Conservation (phyloP, 2,329 filamentous ascomycete genomes). For the Tolypocladium guangdongense region DNA sequence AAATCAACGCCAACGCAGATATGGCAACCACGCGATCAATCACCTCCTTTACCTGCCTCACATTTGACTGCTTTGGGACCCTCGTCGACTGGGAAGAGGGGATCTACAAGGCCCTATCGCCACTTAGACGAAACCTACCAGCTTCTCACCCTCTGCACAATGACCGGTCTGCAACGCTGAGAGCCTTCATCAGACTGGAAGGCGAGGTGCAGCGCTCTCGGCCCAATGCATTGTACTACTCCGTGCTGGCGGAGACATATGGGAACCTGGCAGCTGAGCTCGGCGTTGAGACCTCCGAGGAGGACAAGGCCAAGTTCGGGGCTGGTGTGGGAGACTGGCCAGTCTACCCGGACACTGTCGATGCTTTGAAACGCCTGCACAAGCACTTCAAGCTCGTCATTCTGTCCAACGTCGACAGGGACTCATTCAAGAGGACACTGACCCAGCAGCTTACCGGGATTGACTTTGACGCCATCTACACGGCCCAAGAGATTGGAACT, state of each 20-base stretch:
- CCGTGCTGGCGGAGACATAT: constrained; percentile 32
- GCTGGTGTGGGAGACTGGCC: constrained; percentile 40
- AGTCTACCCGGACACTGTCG: constrained; percentile 46
- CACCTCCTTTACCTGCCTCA: constrained; percentile 33
- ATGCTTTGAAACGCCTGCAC: constrained; percentile 36
- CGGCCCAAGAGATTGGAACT: constrained; percentile 57
- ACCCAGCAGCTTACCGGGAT: constrained; percentile 32
- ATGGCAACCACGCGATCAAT: constrained; percentile 9
- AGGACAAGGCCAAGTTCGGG: constrained; percentile 21
- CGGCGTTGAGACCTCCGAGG: constrained; percentile 18
- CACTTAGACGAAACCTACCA: constrained; percentile 32
- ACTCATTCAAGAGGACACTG: constrained; percentile 14
- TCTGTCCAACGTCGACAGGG: constrained; percentile 47
- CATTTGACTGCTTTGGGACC: constrained; percentile 73
- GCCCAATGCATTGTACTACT: constrained; percentile 25
- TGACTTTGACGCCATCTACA: constrained; percentile 51
- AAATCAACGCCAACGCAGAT: neutral
- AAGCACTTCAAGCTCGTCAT: constrained; percentile 47
- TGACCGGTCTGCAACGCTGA: constrained; percentile 27
- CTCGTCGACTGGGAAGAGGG: constrained; percentile 70
- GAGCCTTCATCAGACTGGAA: constrained; percentile 37
- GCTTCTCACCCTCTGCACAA: constrained; percentile 23
- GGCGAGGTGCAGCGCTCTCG: constrained; percentile 47
- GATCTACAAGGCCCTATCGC: constrained; percentile 41
- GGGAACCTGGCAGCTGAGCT: constrained; percentile 20